Percentiles rank a stretch among this genome's conserved stretches.
These are phyloP conservation scores for Eimeria mitis DNA, from an alignment of 169 alveolate species.

Conservation along the genomic window DNA sequence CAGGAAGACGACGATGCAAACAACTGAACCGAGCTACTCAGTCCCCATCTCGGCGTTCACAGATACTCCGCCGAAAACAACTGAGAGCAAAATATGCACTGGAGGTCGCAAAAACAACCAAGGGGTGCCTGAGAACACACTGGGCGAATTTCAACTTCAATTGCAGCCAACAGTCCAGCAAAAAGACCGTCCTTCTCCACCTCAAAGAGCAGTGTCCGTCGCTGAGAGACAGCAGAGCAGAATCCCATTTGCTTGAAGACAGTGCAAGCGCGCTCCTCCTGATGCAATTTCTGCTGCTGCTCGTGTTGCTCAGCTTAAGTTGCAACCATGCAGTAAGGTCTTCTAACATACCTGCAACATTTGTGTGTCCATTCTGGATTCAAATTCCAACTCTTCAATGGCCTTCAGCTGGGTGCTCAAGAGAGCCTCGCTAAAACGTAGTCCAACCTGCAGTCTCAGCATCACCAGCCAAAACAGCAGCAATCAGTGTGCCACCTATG, in stretches of 20 bases:
- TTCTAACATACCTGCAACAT: constrained; percentile 48
- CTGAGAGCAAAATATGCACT: background rate
- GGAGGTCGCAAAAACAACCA: background rate
- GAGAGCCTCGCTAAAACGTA: constrained; percentile 68
- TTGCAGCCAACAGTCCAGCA: constrained; percentile 90
- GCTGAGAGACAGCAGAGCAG: constrained; percentile 61
- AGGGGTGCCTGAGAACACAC: constrained; percentile 50
- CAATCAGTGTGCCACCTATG: background rate
- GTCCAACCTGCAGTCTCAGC: constrained; percentile 58
- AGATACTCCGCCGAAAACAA: background rate
- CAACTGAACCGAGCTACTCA: background rate
- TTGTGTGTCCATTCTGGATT: constrained; percentile 65
- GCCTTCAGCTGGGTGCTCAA: constrained; percentile 40
- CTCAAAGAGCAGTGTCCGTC: constrained; percentile 82
- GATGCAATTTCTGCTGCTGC: constrained; percentile 4
- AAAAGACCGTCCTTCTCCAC: constrained; percentile 85
- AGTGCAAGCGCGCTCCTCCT: background rate
- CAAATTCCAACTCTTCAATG: constrained; percentile 71
- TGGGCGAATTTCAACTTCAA: constrained; percentile 92
- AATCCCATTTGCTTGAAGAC: too few species aligned
- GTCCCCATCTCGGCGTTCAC: background rate
- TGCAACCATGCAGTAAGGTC: background rate
- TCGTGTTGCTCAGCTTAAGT: background rate
- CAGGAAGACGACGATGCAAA: background rate
- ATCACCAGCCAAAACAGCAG: background rate